Conservation (phyloP, 2,329 filamentous ascomycete species). For the Diaporthe helianthi region DNA sequence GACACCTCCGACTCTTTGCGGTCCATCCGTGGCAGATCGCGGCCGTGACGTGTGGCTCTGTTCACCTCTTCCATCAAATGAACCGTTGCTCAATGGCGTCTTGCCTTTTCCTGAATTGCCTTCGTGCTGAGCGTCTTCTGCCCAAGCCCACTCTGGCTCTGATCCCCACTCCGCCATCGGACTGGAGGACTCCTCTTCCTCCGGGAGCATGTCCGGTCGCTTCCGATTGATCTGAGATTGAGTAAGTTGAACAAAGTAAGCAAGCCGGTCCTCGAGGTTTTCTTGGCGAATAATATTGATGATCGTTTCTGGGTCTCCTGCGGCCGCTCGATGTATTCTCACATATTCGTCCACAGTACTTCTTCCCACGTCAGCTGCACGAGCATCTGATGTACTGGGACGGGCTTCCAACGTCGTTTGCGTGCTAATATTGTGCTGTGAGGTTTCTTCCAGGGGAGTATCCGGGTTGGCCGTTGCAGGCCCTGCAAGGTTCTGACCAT, state of each 20-base stretch:
- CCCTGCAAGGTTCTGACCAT: neutral
- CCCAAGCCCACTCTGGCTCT: conserved; percentile 35
- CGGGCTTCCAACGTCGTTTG: neutral
- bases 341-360: conserved; percentile 53
- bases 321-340: conserved; percentile 65
- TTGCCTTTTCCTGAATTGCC: conserved; percentile 27
- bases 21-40: conserved; percentile 65
- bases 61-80: conserved; percentile 18
- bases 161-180: conserved; percentile 7
- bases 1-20: conserved; percentile 50
- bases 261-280: conserved; percentile 63
- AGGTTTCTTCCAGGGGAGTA: neutral
- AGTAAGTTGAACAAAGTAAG: conserved; percentile 65
- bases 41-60: conserved; percentile 47
- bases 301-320: conserved; percentile 65
- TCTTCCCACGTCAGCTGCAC: conserved; percentile 26
- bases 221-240: conserved; percentile 43
- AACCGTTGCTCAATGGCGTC: neutral
- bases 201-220: conserved; percentile 3
- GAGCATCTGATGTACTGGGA: neutral
- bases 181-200: conserved; percentile 28
- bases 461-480: neutral
- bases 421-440: neutral
- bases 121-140: conserved; percentile 29
- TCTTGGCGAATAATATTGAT: conserved; percentile 68